Conservation (phyloP, 2,329 filamentous ascomycete genomes). For the Peltaster fructicola region DNA sequence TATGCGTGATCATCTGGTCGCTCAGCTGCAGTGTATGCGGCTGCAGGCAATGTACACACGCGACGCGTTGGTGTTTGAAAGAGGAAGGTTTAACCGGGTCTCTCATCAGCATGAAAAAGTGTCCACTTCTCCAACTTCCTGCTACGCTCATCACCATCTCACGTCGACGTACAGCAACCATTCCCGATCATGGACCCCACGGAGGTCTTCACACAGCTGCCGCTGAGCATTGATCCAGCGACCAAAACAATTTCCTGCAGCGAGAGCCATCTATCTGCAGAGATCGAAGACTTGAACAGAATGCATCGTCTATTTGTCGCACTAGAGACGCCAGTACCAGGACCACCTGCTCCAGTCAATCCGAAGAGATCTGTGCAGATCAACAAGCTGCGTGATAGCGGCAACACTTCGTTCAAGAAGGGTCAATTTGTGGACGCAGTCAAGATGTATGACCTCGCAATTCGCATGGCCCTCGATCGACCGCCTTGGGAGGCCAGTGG, state of each 20-base stretch:
- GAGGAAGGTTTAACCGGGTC: no score
- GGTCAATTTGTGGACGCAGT: slow-evolving; percentile 56
- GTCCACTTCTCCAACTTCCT: no score
- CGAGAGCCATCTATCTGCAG: slow-evolving; percentile 23
- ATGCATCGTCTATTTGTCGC: slow-evolving; percentile 61
- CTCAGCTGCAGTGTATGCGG: no score
- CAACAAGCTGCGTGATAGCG: slow-evolving; percentile 75
- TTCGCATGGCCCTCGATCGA: slow-evolving; percentile 71
- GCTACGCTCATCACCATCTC: no score
- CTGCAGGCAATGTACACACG: no score
- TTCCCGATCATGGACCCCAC: slow-evolving; percentile 11
- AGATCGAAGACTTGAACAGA: slow-evolving; percentile 54
- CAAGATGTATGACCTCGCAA: slow-evolving; percentile 65
- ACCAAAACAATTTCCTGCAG: slow-evolving; percentile 51
- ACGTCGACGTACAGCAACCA: no score
- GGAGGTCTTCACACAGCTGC: slow-evolving; percentile 66
- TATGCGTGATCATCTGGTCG: no score
- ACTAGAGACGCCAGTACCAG: slow-evolving; percentile 48
- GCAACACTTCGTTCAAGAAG: slow-evolving; percentile 70
- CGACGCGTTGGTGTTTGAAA: no score
- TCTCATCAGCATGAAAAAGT: no score
- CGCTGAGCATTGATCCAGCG: slow-evolving; percentile 62
- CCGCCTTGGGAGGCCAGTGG: slow-evolving; percentile 78
- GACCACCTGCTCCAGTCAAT: slow-evolving; percentile 78
- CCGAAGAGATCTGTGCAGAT: slow-evolving; percentile 80